Evolutionary conservation across 805 yeast species (phyloP).

Genomic region (Clavispora carvajalis): DNA sequence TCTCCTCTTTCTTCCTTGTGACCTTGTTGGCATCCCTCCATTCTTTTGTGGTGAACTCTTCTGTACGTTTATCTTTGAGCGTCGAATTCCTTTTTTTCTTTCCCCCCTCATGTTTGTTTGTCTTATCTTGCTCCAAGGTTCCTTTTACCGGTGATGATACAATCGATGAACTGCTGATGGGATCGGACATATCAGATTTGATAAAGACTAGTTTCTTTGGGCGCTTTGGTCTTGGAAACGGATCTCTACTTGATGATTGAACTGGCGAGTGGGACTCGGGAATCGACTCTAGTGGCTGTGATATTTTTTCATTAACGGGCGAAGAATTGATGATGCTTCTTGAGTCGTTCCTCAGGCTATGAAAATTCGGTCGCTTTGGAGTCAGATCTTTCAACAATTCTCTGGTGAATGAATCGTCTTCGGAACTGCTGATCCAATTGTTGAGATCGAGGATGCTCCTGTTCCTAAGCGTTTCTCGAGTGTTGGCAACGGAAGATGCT

Average conservation of each 20-base stretch:
- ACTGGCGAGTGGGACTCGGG: background rate
- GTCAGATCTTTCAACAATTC: background rate
- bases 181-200: slow-evolving; percentile 7
- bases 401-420: slow-evolving; percentile 11
- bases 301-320: slow-evolving; percentile 4
- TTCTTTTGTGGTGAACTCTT: slow-evolving; percentile 19
- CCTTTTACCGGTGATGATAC: slow-evolving; percentile 7
- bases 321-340: slow-evolving; percentile 6
- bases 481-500: background rate
- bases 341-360: background rate
- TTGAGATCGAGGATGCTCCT: slow-evolving; percentile 10
- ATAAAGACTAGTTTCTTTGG: background rate
- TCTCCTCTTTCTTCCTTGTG: slow-evolving; percentile 43
- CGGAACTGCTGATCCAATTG: slow-evolving; percentile 17
- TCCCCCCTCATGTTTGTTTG: slow-evolving; percentile 2
- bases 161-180: slow-evolving; percentile 8
- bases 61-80: background rate
- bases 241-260: background rate
- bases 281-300: background rate
- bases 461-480: background rate
- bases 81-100: background rate
- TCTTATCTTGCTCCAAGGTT: background rate
- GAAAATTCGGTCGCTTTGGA: background rate
- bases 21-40: slow-evolving; percentile 31
- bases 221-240: background rate